Evolutionary conservation across 1,139 yeast genomes (phyloP).

Genomic region (Meyerozyma smithsonii): DNA sequence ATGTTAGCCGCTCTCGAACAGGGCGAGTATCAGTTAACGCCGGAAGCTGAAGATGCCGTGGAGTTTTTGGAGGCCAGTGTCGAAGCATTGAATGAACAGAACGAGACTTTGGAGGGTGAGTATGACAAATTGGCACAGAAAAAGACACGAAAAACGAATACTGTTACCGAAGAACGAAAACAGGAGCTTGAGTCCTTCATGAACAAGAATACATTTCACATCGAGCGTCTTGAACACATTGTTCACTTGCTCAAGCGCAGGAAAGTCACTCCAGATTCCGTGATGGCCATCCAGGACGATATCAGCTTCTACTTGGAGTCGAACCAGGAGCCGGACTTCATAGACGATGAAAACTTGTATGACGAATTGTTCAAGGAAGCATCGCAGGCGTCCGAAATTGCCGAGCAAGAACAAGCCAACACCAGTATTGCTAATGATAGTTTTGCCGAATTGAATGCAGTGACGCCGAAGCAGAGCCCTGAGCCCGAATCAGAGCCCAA

Average conservation of each 20-base stretch:
- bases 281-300: constrained; percentile 36
- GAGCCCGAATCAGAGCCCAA: neutral
- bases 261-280: constrained; percentile 15
- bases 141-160: constrained; percentile 37
- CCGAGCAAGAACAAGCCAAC: neutral
- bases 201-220: constrained; percentile 34
- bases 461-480: neutral
- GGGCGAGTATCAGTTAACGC: constrained; percentile 21
- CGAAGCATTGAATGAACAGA: constrained; percentile 31
- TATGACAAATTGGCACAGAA: constrained; percentile 37
- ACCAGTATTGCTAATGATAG: neutral
- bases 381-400: constrained; percentile 4
- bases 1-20: constrained; percentile 41
- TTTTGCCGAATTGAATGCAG: constrained; percentile 1
- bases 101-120: constrained; percentile 29
- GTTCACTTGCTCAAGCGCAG: constrained; percentile 26
- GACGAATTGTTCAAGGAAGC: constrained; percentile 36
- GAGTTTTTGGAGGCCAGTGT: constrained; percentile 27
- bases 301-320: constrained; percentile 35
- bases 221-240: constrained; percentile 31
- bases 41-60: constrained; percentile 33
- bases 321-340: constrained; percentile 37
- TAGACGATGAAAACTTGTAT: constrained; percentile 36
- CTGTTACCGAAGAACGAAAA: constrained; percentile 37
- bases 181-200: constrained; percentile 38